Evolutionary conservation across 1,284 basidiomycete species (phyloP).

Genomic region (Cronartium ribicola): DNA sequence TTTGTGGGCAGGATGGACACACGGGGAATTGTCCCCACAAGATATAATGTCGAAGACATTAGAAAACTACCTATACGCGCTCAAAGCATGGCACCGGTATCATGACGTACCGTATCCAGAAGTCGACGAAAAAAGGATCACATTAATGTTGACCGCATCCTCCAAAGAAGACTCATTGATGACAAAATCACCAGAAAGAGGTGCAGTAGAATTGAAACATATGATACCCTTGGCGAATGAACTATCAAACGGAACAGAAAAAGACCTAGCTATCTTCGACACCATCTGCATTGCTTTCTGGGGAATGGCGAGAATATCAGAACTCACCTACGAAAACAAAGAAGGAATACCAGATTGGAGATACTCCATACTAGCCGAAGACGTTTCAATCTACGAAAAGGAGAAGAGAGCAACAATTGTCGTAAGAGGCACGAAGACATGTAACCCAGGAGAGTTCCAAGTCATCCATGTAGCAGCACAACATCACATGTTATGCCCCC

Average conservation of each 20-base stretch:
- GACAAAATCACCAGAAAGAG: no score
- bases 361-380: no score
- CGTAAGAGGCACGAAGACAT: no score
- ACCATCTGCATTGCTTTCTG: background rate
- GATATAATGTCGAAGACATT: background rate
- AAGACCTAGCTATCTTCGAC: background rate
- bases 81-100: constrained; percentile 15
- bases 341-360: no score
- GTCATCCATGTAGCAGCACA: no score
- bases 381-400: no score
- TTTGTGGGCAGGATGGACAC: background rate
- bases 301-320: background rate
- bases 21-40: no score
- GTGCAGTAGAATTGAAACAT: background rate
- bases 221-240: background rate
- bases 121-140: background rate
- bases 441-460: no score
- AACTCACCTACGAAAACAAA: no score
- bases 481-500: no score
- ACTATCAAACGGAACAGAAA: background rate
- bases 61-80: background rate
- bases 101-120: background rate
- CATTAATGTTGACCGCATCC: background rate
- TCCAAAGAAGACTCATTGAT: background rate
- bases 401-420: no score